Conservation (phyloP, 805 yeast genomes). For the Candida sakaeoensis region DNA sequence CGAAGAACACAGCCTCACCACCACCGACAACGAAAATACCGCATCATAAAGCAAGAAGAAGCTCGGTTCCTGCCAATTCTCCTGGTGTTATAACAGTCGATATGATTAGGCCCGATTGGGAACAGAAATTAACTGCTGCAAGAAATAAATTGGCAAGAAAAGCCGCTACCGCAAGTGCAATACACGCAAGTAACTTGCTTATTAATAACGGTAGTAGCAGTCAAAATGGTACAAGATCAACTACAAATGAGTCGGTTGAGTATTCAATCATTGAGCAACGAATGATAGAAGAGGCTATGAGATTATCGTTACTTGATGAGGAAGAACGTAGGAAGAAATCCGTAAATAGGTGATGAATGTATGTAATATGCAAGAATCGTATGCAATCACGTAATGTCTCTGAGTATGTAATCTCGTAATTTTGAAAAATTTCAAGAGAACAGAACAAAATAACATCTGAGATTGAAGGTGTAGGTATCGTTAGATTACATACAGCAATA, state of each 20-base stretch:
- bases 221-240: conserved; percentile 5
- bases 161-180: conserved; percentile 91
- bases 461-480: too few species aligned
- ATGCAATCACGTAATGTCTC: too few species aligned
- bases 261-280: conserved; percentile 47
- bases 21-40: conserved; percentile 3
- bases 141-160: conserved; percentile 74
- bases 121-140: conserved; percentile 64
- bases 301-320: conserved; percentile 69
- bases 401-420: too few species aligned
- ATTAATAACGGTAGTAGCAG: conserved; percentile 26
- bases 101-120: conserved; percentile 91
- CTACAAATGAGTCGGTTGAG: background rate
- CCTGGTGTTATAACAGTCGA: conserved; percentile 77
- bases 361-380: too few species aligned
- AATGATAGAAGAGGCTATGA: conserved; percentile 82
- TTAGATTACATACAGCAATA: too few species aligned
- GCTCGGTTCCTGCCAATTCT: conserved; percentile 61
- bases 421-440: too few species aligned
- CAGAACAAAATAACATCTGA: too few species aligned
- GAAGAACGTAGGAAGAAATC: conserved; percentile 43
- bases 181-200: conserved; percentile 81
- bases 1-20: conserved; percentile 3
- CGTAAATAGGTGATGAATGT: background rate
- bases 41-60: conserved; percentile 20